Percentiles rank a stretch among this genome's conserved stretches.
Evolutionary conservation across 2,329 filamentous ascomycete species (phyloP).

Genomic region (Ceratocystis alfenasii): DNA sequence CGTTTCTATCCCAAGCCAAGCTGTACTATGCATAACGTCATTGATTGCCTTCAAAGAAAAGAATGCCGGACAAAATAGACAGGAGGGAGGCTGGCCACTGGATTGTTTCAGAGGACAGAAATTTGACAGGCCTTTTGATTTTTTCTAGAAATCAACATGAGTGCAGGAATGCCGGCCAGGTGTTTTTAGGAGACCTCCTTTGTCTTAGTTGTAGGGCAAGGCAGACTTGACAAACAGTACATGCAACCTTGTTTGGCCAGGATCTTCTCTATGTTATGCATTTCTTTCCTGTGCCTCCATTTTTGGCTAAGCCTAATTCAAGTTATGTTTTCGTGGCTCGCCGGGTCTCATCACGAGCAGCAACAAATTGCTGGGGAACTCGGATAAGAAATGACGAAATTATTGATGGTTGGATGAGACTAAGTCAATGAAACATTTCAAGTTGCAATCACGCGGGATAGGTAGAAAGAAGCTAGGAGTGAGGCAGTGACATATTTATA

Average conservation of each 20-base stretch:
- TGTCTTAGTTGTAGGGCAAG: neutral
- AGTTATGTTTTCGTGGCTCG: too few relatives aligned
- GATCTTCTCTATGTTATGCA: neutral
- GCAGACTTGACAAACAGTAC: neutral
- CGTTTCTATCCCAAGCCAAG: neutral
- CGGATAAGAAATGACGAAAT: too few relatives aligned
- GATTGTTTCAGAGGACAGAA: neutral
- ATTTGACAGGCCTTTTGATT: neutral
- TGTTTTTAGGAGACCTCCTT: neutral
- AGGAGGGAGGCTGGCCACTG: too few relatives aligned
- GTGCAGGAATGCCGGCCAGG: neutral
- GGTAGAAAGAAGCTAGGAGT: neutral
- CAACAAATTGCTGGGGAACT: too few relatives aligned
- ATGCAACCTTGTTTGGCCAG: too few relatives aligned
- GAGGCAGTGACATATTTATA: conserved; percentile 1
- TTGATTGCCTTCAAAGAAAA: too few relatives aligned
- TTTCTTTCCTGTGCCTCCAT: too few relatives aligned
- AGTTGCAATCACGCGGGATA: neutral
- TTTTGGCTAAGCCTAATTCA: too few relatives aligned
- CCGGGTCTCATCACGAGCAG: too few relatives aligned
- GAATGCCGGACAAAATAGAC: too few relatives aligned
- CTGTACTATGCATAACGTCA: too few relatives aligned
- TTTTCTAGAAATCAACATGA: neutral
- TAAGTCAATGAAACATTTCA: neutral
- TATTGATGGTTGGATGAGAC: too few relatives aligned